These are phyloP conservation scores for Penicillium bovifimosum DNA, from an alignment of 495 filamentous ascomycete genomes.

Conservation along the genomic window DNA sequence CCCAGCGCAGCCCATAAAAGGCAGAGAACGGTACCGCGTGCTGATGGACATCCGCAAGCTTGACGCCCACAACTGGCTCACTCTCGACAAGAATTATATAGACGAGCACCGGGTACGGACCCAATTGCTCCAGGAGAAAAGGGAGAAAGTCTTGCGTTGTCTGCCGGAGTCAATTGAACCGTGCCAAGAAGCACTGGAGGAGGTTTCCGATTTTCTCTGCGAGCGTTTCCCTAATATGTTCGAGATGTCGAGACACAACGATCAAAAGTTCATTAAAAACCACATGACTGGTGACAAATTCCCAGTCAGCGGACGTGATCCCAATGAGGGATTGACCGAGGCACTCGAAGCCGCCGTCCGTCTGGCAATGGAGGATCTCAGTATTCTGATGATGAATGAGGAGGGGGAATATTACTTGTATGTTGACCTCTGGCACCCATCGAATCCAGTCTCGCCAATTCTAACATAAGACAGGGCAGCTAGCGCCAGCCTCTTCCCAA, in stretches of 20 bases:
- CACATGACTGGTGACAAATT: constrained; percentile 47
- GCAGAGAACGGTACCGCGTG: constrained; percentile 41
- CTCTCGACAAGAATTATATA: constrained; percentile 48
- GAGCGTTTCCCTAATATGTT: constrained; percentile 45
- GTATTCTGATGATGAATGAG: constrained; percentile 46
- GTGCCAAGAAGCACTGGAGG: constrained; percentile 47
- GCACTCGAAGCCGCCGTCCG: constrained; percentile 53
- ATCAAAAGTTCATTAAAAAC: constrained; percentile 38
- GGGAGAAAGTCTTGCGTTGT: constrained; percentile 42
- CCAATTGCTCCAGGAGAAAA: constrained; percentile 37
- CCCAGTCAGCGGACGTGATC: constrained; percentile 24
- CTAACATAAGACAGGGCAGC: constrained; percentile 34
- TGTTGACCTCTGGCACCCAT: constrained; percentile 17
- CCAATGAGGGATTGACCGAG: constrained; percentile 27
- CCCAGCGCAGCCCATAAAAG: constrained; percentile 41
- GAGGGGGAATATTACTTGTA: constrained; percentile 48
- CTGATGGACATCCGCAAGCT: constrained; percentile 53
- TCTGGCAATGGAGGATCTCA: constrained; percentile 55
- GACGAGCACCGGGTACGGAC: constrained; percentile 43
- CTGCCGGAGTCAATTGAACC: constrained; percentile 46
- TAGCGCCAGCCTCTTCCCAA: constrained; percentile 53
- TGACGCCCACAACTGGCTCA: constrained; percentile 49
- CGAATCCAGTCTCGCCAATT: neutral
- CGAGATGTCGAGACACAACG: constrained; percentile 25
- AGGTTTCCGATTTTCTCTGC: constrained; percentile 47